These are phyloP conservation scores for Solanum clarkiae DNA, from an alignment of 257 asterid genomes.

Conservation along the genomic window DNA sequence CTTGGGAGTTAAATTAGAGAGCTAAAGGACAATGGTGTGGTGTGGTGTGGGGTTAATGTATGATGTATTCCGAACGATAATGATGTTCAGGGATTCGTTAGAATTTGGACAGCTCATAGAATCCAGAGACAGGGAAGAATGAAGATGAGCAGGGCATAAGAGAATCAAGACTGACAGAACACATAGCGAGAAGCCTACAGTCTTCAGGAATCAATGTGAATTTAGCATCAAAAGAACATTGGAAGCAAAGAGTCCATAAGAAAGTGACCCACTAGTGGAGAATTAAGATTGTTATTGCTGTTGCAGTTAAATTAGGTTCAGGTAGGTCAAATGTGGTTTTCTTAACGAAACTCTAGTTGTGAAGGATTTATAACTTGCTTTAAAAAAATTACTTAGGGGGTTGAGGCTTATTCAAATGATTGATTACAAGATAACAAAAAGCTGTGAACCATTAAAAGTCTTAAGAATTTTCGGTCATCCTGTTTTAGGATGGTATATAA, in stretches of 20 bases:
- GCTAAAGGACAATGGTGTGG: background rate
- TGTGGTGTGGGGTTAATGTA: background rate
- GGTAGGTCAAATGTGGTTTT: background rate
- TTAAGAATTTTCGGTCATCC: background rate
- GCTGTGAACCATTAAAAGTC: background rate
- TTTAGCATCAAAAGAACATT: background rate
- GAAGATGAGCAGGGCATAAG: background rate
- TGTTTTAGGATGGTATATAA: background rate
- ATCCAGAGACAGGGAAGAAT: background rate
- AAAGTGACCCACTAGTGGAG: background rate
- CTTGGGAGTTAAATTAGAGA: background rate
- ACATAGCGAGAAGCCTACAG: background rate
- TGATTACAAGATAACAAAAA: background rate
- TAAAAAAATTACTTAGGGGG: background rate
- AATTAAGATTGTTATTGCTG: background rate
- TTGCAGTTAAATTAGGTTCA: background rate
- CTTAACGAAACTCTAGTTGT: background rate
- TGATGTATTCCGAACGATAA: background rate
- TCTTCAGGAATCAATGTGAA: background rate
- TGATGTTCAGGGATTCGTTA: background rate
- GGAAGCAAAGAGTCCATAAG: background rate
- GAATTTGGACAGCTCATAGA: background rate
- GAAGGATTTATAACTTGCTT: background rate
- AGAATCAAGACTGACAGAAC: background rate
- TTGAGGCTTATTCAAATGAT: background rate